Evolutionary conservation across 2,329 filamentous ascomycete species (phyloP).

Genomic region (Raffaelea albimanens): DNA sequence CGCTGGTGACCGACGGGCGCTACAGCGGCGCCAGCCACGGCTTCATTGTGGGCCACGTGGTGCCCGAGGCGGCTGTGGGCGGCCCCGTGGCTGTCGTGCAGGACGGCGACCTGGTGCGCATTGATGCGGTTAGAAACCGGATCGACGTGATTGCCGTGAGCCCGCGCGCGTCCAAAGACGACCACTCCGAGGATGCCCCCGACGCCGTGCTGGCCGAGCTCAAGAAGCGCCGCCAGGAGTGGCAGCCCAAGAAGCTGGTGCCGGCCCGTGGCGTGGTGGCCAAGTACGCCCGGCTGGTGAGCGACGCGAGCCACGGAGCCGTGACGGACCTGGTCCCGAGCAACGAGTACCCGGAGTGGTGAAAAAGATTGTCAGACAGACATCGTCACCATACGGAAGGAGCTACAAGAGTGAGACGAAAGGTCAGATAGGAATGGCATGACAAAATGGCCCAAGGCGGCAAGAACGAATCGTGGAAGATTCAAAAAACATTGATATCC

Average conservation of each 20-base stretch:
- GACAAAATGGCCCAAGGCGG: too few species aligned
- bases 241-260: constrained; percentile 58
- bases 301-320: constrained; percentile 84
- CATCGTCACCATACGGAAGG: too few species aligned
- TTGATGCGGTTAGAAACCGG: constrained; percentile 72
- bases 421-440: too few species aligned
- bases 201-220: constrained; percentile 42
- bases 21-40: constrained; percentile 85
- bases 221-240: constrained; percentile 44
- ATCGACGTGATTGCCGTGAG: constrained; percentile 47
- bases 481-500: neutral
- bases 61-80: constrained; percentile 80
- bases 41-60: constrained; percentile 89
- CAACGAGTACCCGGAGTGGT: constrained; percentile 10
- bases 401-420: too few species aligned
- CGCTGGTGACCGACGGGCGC: constrained; percentile 83
- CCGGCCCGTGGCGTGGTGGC: constrained; percentile 78
- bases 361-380: neutral
- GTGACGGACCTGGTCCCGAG: constrained; percentile 58
- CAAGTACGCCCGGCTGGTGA: constrained; percentile 81
- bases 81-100: constrained; percentile 77
- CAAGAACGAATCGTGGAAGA: too few species aligned
- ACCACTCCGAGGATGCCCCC: constrained; percentile 11
- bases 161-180: constrained; percentile 31
- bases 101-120: constrained; percentile 76